phyloP scores from a whole-genome alignment of 2,329 filamentous ascomycete genomes.

The Rasamsonia emersonii region DNA sequence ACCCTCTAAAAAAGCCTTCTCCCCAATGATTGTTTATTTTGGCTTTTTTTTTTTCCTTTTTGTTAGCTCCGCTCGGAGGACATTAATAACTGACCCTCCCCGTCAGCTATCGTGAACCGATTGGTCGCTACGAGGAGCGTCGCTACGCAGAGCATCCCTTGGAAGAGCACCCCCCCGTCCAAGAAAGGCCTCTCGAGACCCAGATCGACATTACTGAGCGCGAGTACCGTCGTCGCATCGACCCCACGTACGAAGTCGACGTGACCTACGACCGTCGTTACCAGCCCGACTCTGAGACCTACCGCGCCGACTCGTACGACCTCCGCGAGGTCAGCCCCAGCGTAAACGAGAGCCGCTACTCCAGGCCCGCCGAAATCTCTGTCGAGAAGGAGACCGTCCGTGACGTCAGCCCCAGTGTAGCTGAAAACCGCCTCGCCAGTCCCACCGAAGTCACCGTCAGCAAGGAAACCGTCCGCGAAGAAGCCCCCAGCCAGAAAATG shows the following conservation, averaged over 20 bases:
- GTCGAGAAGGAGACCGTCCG: slow-evolving; percentile 43
- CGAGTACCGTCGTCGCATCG: slow-evolving; percentile 57
- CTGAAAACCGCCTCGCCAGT: slow-evolving; percentile 17
- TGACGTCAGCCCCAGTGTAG: slow-evolving; percentile 45
- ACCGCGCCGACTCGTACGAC: slow-evolving; percentile 16
- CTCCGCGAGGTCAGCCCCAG: slow-evolving; percentile 20
- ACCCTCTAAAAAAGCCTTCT: slow-evolving; percentile 6
- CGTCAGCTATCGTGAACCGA: slow-evolving; percentile 48
- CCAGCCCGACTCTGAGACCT: slow-evolving; percentile 17
- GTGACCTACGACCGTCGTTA: slow-evolving; percentile 32
- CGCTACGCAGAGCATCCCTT: slow-evolving; percentile 29
- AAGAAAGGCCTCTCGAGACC: slow-evolving; percentile 35
- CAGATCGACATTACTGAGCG: slow-evolving; percentile 48
- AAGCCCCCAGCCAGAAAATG: slow-evolving; percentile 54
- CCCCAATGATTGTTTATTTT: slow-evolving; percentile 14
- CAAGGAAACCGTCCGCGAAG: slow-evolving; percentile 43
- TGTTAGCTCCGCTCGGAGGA: slow-evolving; percentile 6
- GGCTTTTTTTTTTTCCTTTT: slow-evolving; percentile 10
- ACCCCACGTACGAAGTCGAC: slow-evolving; percentile 44
- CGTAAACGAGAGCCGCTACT: slow-evolving; percentile 10
- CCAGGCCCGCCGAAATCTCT: slow-evolving; percentile 38
- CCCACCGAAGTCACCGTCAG: slow-evolving; percentile 44
- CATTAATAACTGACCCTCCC: slow-evolving; percentile 16
- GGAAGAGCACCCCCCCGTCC: slow-evolving; percentile 33
- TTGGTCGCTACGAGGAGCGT: slow-evolving; percentile 31